Base-by-base conservation (phyloP, 164 flowering plant genomes). In the Santalum album region DNA sequence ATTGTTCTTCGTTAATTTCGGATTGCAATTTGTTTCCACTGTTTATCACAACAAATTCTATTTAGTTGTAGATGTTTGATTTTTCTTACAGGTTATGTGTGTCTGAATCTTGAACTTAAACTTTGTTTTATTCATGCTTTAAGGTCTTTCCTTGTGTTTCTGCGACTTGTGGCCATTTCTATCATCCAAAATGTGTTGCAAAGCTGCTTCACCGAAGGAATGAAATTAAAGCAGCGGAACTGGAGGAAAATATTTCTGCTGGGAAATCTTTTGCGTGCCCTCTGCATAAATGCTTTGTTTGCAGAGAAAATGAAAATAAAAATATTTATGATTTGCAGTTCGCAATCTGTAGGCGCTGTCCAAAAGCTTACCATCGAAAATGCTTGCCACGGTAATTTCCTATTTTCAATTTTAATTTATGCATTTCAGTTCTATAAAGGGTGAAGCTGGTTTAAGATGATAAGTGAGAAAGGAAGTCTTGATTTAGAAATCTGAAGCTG, bases 261-360 rank as follows among this genome's bases (percentile, higher is more conserved):
- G 96, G 92, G 43, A 76, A 76, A 54, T 51, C 79, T 40, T 87
- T 91, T 67, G 64, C 70, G 3, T 91, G 95, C 53, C 95, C 98
- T 10, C 56, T 67, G 12, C 98, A 91, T 63, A 77, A 69, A 51
- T 91, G 95, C 53, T 48, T 3, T 53, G 59, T 71, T 21, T 88
- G 98, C 62, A 72, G 74, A 29, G 56, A 70, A 61, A 67, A 61
- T 44, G 96, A 92, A 69, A 63, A 77, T 60, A 78, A 74, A 66
- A 56, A 65, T 12, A 68, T 50, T n/a, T 32, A 0, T 4, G 80
- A 78, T 6, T 53, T 80, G 69, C 87, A 80, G 63, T 80, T 91
- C 76, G 96, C 95, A 44, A 54, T 86, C 0, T 92, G 98, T 56
- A 76, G 96, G 53, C 95, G 95, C 11, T 92, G 98, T 56, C 96